Percentiles rank a stretch among this genome's conserved stretches.
These are phyloP conservation scores for Mortierella sp. DNA, from an alignment of 371 early-diverging fungal species.

Conservation along the genomic window DNA sequence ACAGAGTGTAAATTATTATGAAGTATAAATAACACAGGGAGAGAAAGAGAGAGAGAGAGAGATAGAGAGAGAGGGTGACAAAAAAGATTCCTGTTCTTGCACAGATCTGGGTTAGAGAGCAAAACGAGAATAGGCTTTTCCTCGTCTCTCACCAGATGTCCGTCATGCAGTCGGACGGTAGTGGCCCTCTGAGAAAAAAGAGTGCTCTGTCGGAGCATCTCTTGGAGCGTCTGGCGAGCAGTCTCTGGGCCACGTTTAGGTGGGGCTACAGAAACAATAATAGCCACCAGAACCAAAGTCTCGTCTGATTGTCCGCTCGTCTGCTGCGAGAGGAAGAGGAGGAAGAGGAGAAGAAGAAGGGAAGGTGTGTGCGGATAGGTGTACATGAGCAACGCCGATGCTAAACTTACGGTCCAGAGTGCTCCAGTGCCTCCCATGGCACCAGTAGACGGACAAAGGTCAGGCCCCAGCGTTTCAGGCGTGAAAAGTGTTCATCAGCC, in stretches of 20 bases:
- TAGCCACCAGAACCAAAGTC: conserved; percentile 71
- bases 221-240: too few species aligned
- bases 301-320: conserved; percentile 57
- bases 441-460: conserved; percentile 78
- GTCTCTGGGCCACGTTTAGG: conserved; percentile 59
- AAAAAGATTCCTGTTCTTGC: too few species aligned
- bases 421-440: conserved; percentile 88
- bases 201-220: too few species aligned
- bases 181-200: too few species aligned
- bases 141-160: too few species aligned
- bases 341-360: conserved; percentile 62
- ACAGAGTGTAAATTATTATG: too few species aligned
- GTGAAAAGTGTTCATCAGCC: conserved; percentile 78
- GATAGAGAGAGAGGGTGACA: too few species aligned
- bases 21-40: too few species aligned
- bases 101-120: too few species aligned
- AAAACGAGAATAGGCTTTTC: too few species aligned
- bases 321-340: conserved; percentile 60
- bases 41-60: too few species aligned
- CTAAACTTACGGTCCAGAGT: conserved; percentile 63
- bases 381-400: not conserved
- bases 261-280: conserved; percentile 73
- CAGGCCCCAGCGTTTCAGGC: conserved; percentile 83
- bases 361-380: conserved; percentile 46
- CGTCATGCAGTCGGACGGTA: too few species aligned